Conservation (phyloP, 192 early-diverging fungal species). For the Lobosporangium transversale region DNA sequence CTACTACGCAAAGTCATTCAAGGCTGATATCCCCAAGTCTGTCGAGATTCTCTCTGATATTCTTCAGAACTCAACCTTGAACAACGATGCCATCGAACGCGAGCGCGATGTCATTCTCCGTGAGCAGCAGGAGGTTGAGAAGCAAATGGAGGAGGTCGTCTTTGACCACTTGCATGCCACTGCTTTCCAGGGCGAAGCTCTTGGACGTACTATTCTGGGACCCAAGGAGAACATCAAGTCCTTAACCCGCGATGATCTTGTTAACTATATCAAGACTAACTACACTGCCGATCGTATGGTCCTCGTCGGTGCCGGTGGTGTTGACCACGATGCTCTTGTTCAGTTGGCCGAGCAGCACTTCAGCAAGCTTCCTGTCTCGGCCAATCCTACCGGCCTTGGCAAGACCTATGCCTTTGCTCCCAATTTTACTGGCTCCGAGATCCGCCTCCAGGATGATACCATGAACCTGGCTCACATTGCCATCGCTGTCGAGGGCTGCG, state of each 20-base stretch:
- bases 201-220: no score
- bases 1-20: conserved; percentile 96
- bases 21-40: conserved; percentile 84
- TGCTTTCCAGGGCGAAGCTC: conserved; percentile 79
- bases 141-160: conserved; percentile 96
- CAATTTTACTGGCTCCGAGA: conserved; percentile 89
- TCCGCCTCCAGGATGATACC: no score
- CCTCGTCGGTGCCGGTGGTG: conserved; percentile 89
- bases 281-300: conserved; percentile 98
- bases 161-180: conserved; percentile 98
- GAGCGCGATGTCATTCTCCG: conserved; percentile 97
- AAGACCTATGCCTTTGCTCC: conserved; percentile 64
- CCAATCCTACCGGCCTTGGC: conserved; percentile 59
- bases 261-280: no score
- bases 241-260: no score
- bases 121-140: conserved; percentile 93
- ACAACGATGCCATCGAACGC: conserved; percentile 85
- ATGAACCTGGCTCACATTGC: no score
- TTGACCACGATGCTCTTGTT: conserved; percentile 94
- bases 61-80: conserved; percentile 89
- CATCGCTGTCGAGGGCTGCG: conserved; percentile 95
- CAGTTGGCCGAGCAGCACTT: conserved; percentile 95
- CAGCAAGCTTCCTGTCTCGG: conserved; percentile 73
- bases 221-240: no score
- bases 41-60: conserved; percentile 97